Evolutionary conservation across 257 asterid genomes (phyloP).

Genomic region (Solanum paucissectum): DNA sequence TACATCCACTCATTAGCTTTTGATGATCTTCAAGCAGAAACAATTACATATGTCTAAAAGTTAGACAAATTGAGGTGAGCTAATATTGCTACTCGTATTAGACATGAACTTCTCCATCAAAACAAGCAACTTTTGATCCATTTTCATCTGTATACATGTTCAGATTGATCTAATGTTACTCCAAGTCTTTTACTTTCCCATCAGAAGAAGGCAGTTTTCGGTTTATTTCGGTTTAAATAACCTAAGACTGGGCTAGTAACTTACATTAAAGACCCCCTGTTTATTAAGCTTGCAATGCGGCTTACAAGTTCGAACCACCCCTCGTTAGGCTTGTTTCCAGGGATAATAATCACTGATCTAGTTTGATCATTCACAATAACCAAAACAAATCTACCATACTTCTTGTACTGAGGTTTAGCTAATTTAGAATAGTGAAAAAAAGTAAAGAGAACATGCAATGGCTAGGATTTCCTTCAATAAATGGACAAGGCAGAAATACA

Average conservation of each 20-base stretch:
- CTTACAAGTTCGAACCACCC: background rate
- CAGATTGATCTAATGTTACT: background rate
- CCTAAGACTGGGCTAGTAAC: background rate
- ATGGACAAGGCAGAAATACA: background rate
- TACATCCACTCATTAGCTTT: background rate
- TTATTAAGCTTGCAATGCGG: background rate
- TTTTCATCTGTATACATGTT: background rate
- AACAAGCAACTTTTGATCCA: background rate
- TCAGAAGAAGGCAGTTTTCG: slow-evolving; percentile 34
- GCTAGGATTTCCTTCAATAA: background rate
- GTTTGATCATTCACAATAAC: background rate
- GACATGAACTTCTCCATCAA: background rate
- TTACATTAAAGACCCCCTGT: background rate
- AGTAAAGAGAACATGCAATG: background rate
- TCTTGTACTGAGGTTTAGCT: background rate
- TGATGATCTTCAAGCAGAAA: background rate
- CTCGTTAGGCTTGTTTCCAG: background rate
- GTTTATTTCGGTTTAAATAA: slow-evolving; percentile 3
- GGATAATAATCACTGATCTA: background rate
- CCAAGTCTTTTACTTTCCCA: slow-evolving; percentile 41
- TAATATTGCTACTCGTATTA: background rate
- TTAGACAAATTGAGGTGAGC: background rate
- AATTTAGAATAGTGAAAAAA: background rate
- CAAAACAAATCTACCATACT: background rate
- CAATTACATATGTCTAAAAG: background rate